These are phyloP conservation scores for Helicocarpus griseus DNA, from an alignment of 2,329 filamentous ascomycete genomes.

Conservation along the genomic window DNA sequence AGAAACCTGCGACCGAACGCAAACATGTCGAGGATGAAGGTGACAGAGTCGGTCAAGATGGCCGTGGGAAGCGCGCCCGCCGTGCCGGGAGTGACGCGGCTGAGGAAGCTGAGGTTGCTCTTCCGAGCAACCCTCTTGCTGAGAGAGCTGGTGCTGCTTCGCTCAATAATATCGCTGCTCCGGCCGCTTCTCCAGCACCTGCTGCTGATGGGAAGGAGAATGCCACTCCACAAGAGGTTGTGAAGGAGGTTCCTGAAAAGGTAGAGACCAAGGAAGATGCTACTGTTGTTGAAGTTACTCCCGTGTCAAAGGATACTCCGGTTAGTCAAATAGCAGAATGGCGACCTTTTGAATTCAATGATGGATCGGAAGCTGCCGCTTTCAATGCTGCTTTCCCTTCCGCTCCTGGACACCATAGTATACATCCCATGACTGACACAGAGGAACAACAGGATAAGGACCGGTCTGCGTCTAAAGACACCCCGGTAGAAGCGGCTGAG, in stretches of 20 bases:
- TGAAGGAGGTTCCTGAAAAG: background rate
- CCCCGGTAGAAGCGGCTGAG: background rate
- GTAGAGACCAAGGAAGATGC: slow-evolving; percentile 23
- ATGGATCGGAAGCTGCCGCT: slow-evolving; percentile 31
- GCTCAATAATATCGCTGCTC: background rate
- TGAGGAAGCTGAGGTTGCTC: slow-evolving; percentile 64
- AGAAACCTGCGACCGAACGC: slow-evolving; percentile 16
- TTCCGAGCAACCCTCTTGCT: slow-evolving; percentile 29
- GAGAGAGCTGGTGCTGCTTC: slow-evolving; percentile 14
- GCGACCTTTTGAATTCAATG: slow-evolving; percentile 53
- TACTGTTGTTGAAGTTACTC: slow-evolving; percentile 1
- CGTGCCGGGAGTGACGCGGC: slow-evolving; percentile 58
- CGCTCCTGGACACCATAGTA: slow-evolving; percentile 9
- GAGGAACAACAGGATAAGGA: background rate
- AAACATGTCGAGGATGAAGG: slow-evolving; percentile 40
- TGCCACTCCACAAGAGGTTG: background rate
- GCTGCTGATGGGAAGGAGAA: background rate
- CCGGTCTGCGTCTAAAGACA: background rate
- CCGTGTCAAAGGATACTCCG: slow-evolving; percentile 16
- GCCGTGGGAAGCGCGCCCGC: slow-evolving; percentile 65
- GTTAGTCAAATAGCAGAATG: slow-evolving; percentile 39
- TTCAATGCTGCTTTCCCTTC: slow-evolving; percentile 47
- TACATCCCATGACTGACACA: background rate
- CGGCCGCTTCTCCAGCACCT: background rate
- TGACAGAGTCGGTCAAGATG: slow-evolving; percentile 52